Base-by-base conservation (phyloP, 148 eudicot species). In the Vaccinium corymbosum region DNA sequence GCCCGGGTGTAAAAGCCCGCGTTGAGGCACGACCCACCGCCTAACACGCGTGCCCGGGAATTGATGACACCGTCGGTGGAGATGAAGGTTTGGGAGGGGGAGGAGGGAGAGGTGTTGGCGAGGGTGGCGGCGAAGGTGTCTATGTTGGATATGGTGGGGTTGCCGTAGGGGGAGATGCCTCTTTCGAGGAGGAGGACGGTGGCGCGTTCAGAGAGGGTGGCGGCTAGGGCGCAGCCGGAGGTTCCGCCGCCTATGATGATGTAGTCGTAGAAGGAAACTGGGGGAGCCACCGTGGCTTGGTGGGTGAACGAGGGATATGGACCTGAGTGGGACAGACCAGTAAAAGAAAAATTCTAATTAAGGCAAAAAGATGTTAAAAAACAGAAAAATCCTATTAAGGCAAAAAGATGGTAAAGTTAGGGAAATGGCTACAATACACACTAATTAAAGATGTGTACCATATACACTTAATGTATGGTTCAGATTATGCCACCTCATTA, bases 171-270 rank as follows among this genome's bases (percentile, higher is more conserved):
- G 2, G 88, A 82, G 12, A 92, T 97, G 12, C 98, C 99, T 84
- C 99, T 75, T 87, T 96, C 99, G 0, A 96, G 90, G 13, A 96
- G 9, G 13, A 94, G 78, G 6, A 94, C 97, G 1, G 80, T 92
- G 55, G 92, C 89, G 0, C 87, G 78, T 62, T 84, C 56, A 0
- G 99, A 94, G 20, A 96, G 93, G 3, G 97, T 94, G 11, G 99
- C 94, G 0, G 97, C 91, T 56, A 96, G 85, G 4, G 94, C 79
- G 50, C 98, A 96, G 53, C 99, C 98, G 1, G 95, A 88, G 11
- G 99, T 93, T 76, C 99, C 99, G 4, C 98, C 98, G 0, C 98
- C 98, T n/a, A 95, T 62, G 13, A 95, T 80, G 51, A 95, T 95
- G 93, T 96, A 96, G 82, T 94, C 97, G 75, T 89, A 93, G 87